Base-by-base conservation (phyloP, 345 rosid species). In the Corymbia maculata region DNA sequence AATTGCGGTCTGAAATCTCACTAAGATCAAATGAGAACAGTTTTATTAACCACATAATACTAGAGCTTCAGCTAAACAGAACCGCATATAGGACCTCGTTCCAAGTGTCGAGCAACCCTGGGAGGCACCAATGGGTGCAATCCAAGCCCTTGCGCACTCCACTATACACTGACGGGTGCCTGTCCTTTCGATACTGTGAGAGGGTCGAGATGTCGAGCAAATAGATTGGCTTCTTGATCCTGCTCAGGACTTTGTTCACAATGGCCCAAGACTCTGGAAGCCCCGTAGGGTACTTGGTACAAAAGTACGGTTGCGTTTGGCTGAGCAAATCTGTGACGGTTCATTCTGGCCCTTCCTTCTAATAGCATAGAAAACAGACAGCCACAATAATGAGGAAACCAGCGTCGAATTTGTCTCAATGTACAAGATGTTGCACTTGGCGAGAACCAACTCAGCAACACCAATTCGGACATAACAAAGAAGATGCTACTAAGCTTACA, bases 81-180 rank as follows among this genome's bases (percentile, higher is more conserved):
- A 94, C 87, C 26, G 93, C 93, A 89, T 94, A 98, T 28, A 98
- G 88, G 88, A 98, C 95, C 85, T 90, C 90, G 89, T 96, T 98
- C 99, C 96, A 98, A 21, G 99, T 92, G 85, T 96, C 99, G 9
- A 98, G 99, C 91, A 98, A 90, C 13, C 99, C 98, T 51, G 98
- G 99, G 52, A 98, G 93, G 89, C 99, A 98, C 99, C 99, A 94
- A 86, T 97, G 98, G 96, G 96, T 95, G 82, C 99, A 97, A 36
- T 96, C 99, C 6, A 87, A 89, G 17, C 92, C 92, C 13, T 87
- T 82, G 36, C 88, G 91, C 32, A 61, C 79, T 22, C 94, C 94
- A 49, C 96, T 88, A 86, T 93, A 94, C 2, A 87, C 89, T 0
- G 95, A 90, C 4, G 98, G 98, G 85, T 96, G 98, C 95, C 99